Evolutionary conservation across 768 basidiomycete species (phyloP).

Genomic region (Naganishia antarctica): DNA sequence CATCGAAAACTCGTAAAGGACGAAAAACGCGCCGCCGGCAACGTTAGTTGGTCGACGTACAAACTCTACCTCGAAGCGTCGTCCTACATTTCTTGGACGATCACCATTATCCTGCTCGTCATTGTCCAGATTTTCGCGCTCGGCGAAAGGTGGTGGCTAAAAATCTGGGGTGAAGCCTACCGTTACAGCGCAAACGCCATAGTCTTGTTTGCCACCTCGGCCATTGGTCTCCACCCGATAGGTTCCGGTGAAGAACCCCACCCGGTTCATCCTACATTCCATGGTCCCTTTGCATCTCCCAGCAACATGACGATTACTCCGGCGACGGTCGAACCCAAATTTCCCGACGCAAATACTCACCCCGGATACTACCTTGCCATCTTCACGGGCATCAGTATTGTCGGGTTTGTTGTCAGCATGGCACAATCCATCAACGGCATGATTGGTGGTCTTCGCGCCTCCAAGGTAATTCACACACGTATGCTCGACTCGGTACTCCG

Average conservation of each 20-base stretch:
- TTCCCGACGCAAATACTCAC: conserved; percentile 22
- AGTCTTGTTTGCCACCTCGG: conserved; percentile 3
- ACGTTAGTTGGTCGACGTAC: conserved; percentile 70
- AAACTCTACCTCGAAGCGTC: conserved; percentile 52
- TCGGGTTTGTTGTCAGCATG: conserved; percentile 13
- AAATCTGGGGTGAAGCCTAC: conserved; percentile 65
- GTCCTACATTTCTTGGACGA: conserved; percentile 43
- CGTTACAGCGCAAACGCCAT: conserved; percentile 7
- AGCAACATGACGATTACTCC: not conserved
- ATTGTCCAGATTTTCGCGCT: conserved; percentile 34
- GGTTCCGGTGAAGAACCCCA: not conserved
- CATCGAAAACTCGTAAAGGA: conserved; percentile 61
- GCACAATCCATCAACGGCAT: conserved; percentile 6
- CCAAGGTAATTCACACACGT: conserved; percentile 36
- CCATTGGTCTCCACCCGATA: not conserved
- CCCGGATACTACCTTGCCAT: conserved; percentile 21
- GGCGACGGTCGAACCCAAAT: not conserved
- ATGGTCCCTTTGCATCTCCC: not conserved
- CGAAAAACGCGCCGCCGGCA: conserved; percentile 72
- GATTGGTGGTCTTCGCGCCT: conserved; percentile 25
- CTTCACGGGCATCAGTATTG: conserved; percentile 7
- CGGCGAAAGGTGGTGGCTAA: conserved; percentile 60
- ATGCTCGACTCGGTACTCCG: conserved; percentile 30
- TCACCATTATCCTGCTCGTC: conserved; percentile 55
- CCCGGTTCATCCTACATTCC: conserved; percentile 1